Evolutionary conservation across 305 asterid species (phyloP).

Genomic region (Rubia peregrina): DNA sequence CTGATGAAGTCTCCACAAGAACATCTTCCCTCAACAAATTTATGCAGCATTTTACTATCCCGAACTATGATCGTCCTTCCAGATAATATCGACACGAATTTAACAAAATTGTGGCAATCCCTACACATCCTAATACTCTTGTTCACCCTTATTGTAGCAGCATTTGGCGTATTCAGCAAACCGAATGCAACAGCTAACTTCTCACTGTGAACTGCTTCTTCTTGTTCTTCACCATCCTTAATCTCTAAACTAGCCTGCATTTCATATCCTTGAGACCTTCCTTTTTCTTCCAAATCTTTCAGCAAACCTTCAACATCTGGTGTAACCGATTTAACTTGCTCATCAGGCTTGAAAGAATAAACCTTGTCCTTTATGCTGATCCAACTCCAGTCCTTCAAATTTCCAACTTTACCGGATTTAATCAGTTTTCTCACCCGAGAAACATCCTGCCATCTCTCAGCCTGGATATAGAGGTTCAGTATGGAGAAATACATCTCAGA

Average conservation of each 20-base stretch:
- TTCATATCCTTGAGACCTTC: conserved; percentile 41
- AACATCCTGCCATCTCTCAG: conserved; percentile 64
- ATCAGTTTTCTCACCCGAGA: conserved; percentile 69
- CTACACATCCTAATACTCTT: conserved; percentile 76
- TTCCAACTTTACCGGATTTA: conserved; percentile 50
- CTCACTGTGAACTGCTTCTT: conserved; percentile 46
- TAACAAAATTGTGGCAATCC: conserved; percentile 74
- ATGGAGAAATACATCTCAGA: conserved; percentile 52
- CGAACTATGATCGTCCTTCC: conserved; percentile 41
- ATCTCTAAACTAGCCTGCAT: conserved; percentile 25
- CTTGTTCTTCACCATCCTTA: conserved; percentile 20
- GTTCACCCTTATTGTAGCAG: conserved; percentile 41
- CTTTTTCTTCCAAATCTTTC: conserved; percentile 42
- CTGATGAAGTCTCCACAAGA: conserved; percentile 79
- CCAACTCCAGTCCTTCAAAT: conserved; percentile 75
- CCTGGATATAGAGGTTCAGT: conserved; percentile 62
- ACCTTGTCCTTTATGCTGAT: conserved; percentile 60
- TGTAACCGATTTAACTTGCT: conserved; percentile 18
- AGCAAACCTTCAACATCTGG: conserved; percentile 32
- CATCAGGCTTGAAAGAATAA: conserved; percentile 44
- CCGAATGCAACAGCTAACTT: conserved; percentile 58
- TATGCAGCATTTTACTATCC: conserved; percentile 55
- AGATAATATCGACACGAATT: conserved; percentile 35
- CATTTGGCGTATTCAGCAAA: conserved; percentile 37
- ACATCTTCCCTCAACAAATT: conserved; percentile 52